Conservation (phyloP, 257 asterid species). For the Thymus mandschuricus region DNA sequence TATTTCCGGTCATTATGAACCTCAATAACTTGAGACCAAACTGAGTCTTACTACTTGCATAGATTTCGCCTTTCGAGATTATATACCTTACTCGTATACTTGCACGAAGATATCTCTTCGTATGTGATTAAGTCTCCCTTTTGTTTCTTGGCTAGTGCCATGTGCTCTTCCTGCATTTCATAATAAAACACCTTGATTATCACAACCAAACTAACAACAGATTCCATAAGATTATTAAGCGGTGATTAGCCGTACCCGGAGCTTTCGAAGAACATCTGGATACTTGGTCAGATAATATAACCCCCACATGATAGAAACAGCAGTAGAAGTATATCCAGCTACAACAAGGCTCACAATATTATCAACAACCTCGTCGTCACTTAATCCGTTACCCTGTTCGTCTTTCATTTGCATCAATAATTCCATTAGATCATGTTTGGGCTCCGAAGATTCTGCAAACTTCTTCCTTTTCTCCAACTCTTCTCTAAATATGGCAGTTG, state of each 20-base stretch:
- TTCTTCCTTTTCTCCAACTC: slow-evolving; percentile 54
- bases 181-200: not conserved
- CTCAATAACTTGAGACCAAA: not conserved
- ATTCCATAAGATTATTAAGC: not conserved
- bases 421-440: slow-evolving; percentile 44
- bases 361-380: slow-evolving; percentile 52
- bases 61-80: not conserved
- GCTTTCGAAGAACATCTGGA: slow-evolving; percentile 44
- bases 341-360: slow-evolving; percentile 45
- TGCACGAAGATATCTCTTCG: slow-evolving; percentile 45
- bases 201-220: not conserved
- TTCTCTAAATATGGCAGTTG: slow-evolving; percentile 38
- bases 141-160: slow-evolving; percentile 37
- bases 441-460: not conserved
- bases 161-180: slow-evolving; percentile 53
- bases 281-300: slow-evolving; percentile 46
- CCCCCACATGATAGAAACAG: slow-evolving; percentile 51
- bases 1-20: not conserved
- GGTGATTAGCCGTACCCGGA: not conserved
- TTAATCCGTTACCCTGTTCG: slow-evolving; percentile 41
- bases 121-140: slow-evolving; percentile 50
- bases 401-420: slow-evolving; percentile 44
- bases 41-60: not conserved
- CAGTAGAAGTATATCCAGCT: slow-evolving; percentile 50
- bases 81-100: slow-evolving; percentile 51